Evolutionary conservation across 805 yeast genomes (phyloP).

Genomic region (Candida awuae): DNA sequence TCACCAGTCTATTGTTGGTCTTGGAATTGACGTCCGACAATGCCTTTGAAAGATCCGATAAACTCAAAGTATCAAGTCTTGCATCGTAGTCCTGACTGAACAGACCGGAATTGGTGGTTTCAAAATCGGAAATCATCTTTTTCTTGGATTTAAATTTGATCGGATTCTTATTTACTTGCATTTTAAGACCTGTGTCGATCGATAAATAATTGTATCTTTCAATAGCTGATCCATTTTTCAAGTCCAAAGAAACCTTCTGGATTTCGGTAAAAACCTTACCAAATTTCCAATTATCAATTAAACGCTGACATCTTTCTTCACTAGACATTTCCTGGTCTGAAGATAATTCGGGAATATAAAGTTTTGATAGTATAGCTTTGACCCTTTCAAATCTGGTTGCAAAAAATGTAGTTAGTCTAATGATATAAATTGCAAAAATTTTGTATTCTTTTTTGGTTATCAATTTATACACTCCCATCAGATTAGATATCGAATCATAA

Average conservation of each 20-base stretch:
- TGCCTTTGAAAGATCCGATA: not conserved
- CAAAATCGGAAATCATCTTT: slow-evolving; percentile 5
- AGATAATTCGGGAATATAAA: slow-evolving; percentile 4
- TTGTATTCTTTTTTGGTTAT: not conserved
- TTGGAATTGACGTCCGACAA: not conserved
- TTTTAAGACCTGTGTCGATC: too few species aligned
- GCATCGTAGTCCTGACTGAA: slow-evolving; percentile 4
- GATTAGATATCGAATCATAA: not conserved
- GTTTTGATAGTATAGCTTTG: not conserved
- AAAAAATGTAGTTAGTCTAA: slow-evolving; percentile 1
- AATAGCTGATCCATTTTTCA: not conserved
- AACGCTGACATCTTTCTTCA: not conserved
- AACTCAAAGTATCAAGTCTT: not conserved
- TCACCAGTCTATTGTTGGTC: not conserved
- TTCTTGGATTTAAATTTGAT: not conserved
- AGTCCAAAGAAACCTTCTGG: not conserved
- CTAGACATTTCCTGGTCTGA: not conserved
- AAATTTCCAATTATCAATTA: slow-evolving; percentile 4
- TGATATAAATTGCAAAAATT: slow-evolving; percentile 2
- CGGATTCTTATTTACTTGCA: not conserved
- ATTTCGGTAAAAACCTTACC: not conserved
- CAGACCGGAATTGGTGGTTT: slow-evolving; percentile 3
- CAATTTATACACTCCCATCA: not conserved
- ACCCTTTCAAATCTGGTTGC: not conserved
- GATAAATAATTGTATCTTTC: not conserved